Percentiles rank a stretch among this genome's conserved stretches.
These are phyloP conservation scores for Bretschneidera sinensis DNA, from an alignment of 345 rosid species.

Conservation along the genomic window DNA sequence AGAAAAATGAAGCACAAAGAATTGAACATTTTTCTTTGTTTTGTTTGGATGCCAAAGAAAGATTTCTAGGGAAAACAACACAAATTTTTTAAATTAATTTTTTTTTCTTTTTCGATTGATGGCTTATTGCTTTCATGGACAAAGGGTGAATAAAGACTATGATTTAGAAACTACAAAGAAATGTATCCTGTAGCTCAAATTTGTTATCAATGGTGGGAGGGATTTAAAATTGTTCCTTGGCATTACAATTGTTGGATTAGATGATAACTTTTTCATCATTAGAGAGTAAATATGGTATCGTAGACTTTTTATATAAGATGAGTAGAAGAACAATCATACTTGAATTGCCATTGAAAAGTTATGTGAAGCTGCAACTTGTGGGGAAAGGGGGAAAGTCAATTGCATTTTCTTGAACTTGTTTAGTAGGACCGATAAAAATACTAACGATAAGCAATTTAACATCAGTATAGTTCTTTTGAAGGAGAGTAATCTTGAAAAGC, in stretches of 20 bases:
- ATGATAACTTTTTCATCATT: not conserved
- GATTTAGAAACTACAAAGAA: not conserved
- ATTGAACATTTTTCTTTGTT: too few relatives aligned
- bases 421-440: too few relatives aligned
- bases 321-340: not conserved
- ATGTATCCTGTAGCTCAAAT: not conserved
- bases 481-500: too few relatives aligned
- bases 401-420: too few relatives aligned
- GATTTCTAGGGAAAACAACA: too few relatives aligned
- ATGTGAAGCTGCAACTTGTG: not conserved
- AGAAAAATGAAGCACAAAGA: too few relatives aligned
- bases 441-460: too few relatives aligned
- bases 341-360: not conserved
- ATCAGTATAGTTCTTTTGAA: too few relatives aligned
- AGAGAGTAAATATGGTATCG: not conserved
- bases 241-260: not conserved
- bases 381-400: too few relatives aligned
- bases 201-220: not conserved
- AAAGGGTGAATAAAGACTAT: not conserved
- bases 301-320: not conserved
- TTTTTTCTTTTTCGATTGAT: too few relatives aligned
- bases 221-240: not conserved
- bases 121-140: not conserved
- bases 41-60: too few relatives aligned
- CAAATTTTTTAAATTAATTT: too few relatives aligned